Percentiles rank a stretch among this genome's conserved stretches.
These are phyloP conservation scores for Candida nonsorbophila DNA, from an alignment of 805 yeast genomes.

Conservation along the genomic window DNA sequence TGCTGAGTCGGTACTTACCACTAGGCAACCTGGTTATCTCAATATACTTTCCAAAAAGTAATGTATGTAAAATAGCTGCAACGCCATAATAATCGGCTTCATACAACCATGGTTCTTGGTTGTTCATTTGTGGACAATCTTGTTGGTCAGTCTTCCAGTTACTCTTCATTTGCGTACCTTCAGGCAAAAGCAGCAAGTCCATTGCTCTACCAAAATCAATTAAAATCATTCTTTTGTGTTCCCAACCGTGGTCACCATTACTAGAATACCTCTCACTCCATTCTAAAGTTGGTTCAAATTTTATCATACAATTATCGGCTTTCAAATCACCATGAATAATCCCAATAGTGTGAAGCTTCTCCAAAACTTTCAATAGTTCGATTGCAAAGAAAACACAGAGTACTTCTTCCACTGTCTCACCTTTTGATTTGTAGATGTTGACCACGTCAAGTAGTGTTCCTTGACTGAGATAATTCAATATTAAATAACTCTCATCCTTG, in stretches of 20 bases:
- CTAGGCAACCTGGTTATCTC: constrained; percentile 26
- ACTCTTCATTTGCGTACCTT: constrained; percentile 47
- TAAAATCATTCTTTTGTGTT: constrained; percentile 48
- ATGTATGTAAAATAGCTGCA: constrained; percentile 66
- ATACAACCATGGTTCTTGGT: constrained; percentile 60
- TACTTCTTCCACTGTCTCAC: constrained; percentile 48
- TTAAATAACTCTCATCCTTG: constrained; percentile 62
- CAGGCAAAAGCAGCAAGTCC: constrained; percentile 55
- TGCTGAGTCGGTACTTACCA: constrained; percentile 31
- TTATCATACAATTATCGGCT: constrained; percentile 81
- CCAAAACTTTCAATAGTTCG: constrained; percentile 57
- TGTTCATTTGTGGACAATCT: constrained; percentile 69
- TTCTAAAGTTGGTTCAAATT: constrained; percentile 28
- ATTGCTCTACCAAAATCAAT: constrained; percentile 83
- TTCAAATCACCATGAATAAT: constrained; percentile 83
- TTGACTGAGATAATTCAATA: constrained; percentile 58
- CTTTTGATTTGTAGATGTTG: constrained; percentile 35
- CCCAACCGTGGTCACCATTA: constrained; percentile 43
- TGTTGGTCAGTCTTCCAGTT: constrained; percentile 59
- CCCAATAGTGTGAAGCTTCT: constrained; percentile 56
- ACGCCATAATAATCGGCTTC: constrained; percentile 82
- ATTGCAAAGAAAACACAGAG: constrained; percentile 58
- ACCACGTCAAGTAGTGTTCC: constrained; percentile 73
- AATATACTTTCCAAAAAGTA: constrained; percentile 67
- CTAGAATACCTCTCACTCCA: constrained; percentile 2